These are phyloP conservation scores for Atkinsonella texensis DNA, from an alignment of 2,329 filamentous ascomycete genomes.

Conservation along the genomic window DNA sequence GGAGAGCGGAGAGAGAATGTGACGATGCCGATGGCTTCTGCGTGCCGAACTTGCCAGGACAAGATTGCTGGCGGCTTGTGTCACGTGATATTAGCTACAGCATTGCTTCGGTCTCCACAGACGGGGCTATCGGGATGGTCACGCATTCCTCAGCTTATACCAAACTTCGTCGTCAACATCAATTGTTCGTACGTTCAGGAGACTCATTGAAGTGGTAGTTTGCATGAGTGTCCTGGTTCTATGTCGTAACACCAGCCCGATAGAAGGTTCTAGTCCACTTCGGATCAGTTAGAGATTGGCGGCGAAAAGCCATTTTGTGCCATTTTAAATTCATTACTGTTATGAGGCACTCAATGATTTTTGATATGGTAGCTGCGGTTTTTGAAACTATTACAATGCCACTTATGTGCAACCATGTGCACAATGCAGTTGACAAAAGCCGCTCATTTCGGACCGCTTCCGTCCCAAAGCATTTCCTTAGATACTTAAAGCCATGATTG, in stretches of 20 bases:
- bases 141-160: neutral
- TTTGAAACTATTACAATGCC: conserved; percentile 19
- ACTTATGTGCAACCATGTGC: conserved; percentile 13
- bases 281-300: too few species aligned
- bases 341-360: neutral
- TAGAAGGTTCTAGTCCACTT: too few species aligned
- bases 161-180: neutral
- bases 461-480: conserved; percentile 25
- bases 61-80: conserved; percentile 14
- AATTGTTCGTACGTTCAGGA: neutral
- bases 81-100: conserved; percentile 21
- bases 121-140: neutral
- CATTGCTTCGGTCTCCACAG: neutral
- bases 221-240: too few species aligned
- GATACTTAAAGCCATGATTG: conserved; percentile 96
- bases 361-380: conserved; percentile 5
- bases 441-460: conserved; percentile 4
- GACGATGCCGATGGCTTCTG: conserved; percentile 33
- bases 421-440: conserved; percentile 10
- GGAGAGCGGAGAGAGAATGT: conserved; percentile 38
- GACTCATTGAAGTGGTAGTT: too few species aligned
- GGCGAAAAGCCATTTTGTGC: neutral
- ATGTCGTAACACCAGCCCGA: too few species aligned
- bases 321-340: neutral
- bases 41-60: conserved; percentile 30